A percentile compares a stretch with the other conserved stretches of the same genome.
phyloP scores from a whole-genome alignment of 2,329 filamentous ascomycete genomes.

The Ascosphaera apis region DNA sequence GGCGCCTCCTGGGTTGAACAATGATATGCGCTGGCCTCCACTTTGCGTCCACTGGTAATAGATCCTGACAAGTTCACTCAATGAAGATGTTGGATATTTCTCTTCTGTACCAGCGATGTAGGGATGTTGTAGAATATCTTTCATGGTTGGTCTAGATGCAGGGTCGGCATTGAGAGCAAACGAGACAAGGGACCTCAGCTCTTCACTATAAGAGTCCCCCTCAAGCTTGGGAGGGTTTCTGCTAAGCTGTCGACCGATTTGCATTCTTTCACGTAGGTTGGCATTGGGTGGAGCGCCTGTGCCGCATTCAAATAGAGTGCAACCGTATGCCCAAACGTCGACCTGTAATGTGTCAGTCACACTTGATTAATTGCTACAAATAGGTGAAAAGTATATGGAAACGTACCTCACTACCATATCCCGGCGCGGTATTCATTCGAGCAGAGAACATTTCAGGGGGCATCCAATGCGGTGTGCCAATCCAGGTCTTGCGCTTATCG shows the following conservation, averaged over 20 bases:
- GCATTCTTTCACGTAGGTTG: slow-evolving; percentile 24
- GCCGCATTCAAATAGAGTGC: slow-evolving; percentile 26
- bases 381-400: background rate
- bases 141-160: slow-evolving; percentile 22
- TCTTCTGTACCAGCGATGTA: slow-evolving; percentile 21
- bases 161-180: slow-evolving; percentile 23
- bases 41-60: slow-evolving; percentile 27
- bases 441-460: slow-evolving; percentile 32
- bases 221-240: slow-evolving; percentile 20
- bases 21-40: slow-evolving; percentile 28
- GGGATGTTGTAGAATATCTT: slow-evolving; percentile 21
- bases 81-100: slow-evolving; percentile 20
- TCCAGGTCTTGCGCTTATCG: slow-evolving; percentile 40
- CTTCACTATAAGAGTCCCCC: slow-evolving; percentile 20
- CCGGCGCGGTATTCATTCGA: slow-evolving; percentile 14
- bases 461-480: slow-evolving; percentile 46
- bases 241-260: slow-evolving; percentile 22
- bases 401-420: slow-evolving; percentile 25
- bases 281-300: slow-evolving; percentile 26
- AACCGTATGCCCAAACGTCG: slow-evolving; percentile 29
- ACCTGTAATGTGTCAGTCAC: slow-evolving; percentile 11
- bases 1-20: slow-evolving; percentile 37
- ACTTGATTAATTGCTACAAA: background rate
- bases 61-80: slow-evolving; percentile 23
- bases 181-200: slow-evolving; percentile 22